Evolutionary conservation across 2,329 filamentous ascomycete genomes (phyloP).

Genomic region (Dactylellina cionopaga): DNA sequence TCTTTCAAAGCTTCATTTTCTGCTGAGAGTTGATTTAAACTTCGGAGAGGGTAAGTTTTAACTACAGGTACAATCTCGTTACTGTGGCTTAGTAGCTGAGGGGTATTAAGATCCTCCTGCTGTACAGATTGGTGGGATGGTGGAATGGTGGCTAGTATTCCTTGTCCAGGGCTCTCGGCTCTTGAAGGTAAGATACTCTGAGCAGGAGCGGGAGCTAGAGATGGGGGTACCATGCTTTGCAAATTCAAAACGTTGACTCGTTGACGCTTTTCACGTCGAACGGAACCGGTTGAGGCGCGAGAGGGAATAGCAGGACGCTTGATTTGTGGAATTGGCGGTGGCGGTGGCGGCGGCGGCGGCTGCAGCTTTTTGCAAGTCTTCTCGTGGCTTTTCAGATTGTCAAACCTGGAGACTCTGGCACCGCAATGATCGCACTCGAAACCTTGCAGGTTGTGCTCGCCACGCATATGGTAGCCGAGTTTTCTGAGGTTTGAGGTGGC

Average conservation of each 20-base stretch:
- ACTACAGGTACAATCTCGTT: neutral
- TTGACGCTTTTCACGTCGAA: neutral
- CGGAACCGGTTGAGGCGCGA: too few species aligned
- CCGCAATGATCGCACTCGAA: slow-evolving; percentile 1
- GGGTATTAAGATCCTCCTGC: too few species aligned
- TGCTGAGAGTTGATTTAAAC: neutral
- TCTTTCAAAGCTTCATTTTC: too few species aligned
- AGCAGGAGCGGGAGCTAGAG: neutral
- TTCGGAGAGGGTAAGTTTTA: neutral
- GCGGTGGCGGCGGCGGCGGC: too few species aligned
- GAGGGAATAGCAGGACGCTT: too few species aligned
- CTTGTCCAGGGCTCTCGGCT: neutral
- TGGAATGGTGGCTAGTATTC: neutral
- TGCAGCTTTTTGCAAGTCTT: neutral
- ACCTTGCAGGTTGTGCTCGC: neutral
- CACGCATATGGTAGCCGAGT: neutral
- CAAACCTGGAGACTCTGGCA: neutral
- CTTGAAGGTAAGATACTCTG: neutral
- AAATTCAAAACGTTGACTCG: neutral
- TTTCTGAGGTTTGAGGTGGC: too few species aligned
- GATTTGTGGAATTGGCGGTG: too few species aligned
- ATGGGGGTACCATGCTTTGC: neutral
- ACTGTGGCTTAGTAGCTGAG: neutral
- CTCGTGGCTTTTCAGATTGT: slow-evolving; percentile 2
- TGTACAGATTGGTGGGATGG: neutral